Evolutionary conservation across 2,329 filamentous ascomycete genomes (phyloP), one percentile per base, ranked within the genome.

Genomic region (Trichoderma sp.): DNA sequence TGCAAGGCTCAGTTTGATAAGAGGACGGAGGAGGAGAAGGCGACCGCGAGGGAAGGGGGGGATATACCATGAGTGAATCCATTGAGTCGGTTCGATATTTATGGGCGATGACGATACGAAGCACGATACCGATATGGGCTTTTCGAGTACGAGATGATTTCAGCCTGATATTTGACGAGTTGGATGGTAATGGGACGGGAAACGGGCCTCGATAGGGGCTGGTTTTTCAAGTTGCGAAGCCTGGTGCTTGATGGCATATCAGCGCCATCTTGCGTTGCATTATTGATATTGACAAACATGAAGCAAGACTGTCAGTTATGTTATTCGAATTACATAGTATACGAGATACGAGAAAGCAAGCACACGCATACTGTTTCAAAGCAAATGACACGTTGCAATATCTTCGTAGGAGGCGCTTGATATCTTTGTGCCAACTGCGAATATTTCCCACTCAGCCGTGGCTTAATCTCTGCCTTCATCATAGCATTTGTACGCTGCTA

Each of bases 21-120:
- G 52, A 65, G 61, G 37, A 37, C n/a, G 4, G 61, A 65, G 52
- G 61, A 65, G 29, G 61, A 65, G n/a, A 65, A 17, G 22, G 15
- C 13, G 6, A 22, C 12, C 1, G 54, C 25, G 54, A 34, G 27
- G 50, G 12, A 17, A 25, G 5, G 13, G 54, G 54, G 32, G 32
- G 32, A 35, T 52, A 52, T 52, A 52, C 48, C 48, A 52, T 13
- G n/a, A 48, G 42, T 48, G 42, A 48, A 13, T 3, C 4, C 13
- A 17, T 48, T 15, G 50, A 10, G 29, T 53, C 13, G 27, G 17
- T 48, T 45, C 17, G 50, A 32, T n/a, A 12, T 54, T 54, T 10
- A 54, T 54, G 52, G n/a, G 27, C 10, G 4, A 34, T 34, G 8
- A 54, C 29, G 52, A 54, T 5, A 54, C 13, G 27, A 54, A 19